phyloP scores from a whole-genome alignment of 352 stramenopile species.

The Albugo candida region DNA sequence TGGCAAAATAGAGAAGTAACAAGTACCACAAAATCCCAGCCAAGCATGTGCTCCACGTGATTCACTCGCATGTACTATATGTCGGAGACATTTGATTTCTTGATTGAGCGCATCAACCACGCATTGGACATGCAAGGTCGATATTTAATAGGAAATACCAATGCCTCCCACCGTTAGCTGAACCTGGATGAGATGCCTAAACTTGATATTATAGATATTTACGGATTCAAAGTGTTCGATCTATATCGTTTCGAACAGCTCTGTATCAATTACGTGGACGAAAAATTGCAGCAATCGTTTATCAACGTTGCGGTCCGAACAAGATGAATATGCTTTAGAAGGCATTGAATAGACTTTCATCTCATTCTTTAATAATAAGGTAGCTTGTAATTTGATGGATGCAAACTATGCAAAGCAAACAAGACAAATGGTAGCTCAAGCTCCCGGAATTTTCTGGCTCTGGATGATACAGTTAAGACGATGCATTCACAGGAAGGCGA shows the following conservation, averaged over 20 bases:
- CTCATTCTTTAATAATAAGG: slow-evolving; percentile 86
- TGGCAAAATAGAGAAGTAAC: slow-evolving; percentile 68
- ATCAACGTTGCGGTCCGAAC: slow-evolving; percentile 80
- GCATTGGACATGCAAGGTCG: slow-evolving; percentile 67
- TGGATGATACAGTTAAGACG: slow-evolving; percentile 72
- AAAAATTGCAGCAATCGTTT: slow-evolving; percentile 86
- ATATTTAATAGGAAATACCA: slow-evolving; percentile 50
- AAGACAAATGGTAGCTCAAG: too few species aligned
- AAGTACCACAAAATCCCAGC: too few species aligned
- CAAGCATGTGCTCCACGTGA: slow-evolving; percentile 85
- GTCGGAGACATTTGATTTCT: slow-evolving; percentile 90
- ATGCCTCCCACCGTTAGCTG: slow-evolving; percentile 47
- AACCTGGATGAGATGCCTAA: slow-evolving; percentile 63
- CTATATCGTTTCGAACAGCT: slow-evolving; percentile 92
- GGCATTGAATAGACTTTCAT: slow-evolving; percentile 80
- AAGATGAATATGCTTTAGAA: slow-evolving; percentile 92
- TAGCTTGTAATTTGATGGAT: slow-evolving; percentile 74
- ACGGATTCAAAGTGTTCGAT: slow-evolving; percentile 92
- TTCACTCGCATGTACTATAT: slow-evolving; percentile 94
- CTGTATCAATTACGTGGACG: slow-evolving; percentile 91
- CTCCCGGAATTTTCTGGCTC: slow-evolving; percentile 65
- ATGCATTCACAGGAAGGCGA: slow-evolving; percentile 73
- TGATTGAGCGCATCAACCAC: slow-evolving; percentile 85
- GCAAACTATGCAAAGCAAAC: slow-evolving; percentile 38
- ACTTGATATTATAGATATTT: slow-evolving; percentile 92